Evolutionary conservation across 1,284 basidiomycete genomes (phyloP), one percentile per base, ranked within the genome.

Genomic region (Thecaphora thlaspeos): DNA sequence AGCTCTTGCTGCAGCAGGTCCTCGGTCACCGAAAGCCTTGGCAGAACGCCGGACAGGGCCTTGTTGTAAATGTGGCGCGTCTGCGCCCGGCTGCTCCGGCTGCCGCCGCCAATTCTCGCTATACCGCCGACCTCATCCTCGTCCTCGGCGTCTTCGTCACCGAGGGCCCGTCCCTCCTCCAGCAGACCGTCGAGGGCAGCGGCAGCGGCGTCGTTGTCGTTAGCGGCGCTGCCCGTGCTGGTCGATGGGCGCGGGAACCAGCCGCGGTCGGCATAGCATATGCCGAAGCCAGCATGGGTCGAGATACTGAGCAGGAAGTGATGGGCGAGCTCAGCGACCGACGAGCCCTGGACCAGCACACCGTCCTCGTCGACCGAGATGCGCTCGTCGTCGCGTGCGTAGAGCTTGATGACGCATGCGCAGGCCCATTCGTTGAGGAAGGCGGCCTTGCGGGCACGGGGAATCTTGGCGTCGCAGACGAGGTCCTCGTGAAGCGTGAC

Each of bases 231-330:
- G 26, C 26, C 26, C 26, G 26, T 11, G 26, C 26, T 11, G n/a
- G n/a, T n/a, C n/a, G n/a, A n/a, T n/a, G n/a, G 59, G 44, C 61
- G 52, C 2, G 86, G 86, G 71, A 95, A 96, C 92, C 92, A 96
- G 1, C 91, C 92, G 15, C 85, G 83, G 73, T 94, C 91, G 43
- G 82, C 84, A 79, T 94, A 96, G 75, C 91, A 95, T 21, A 96
- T 82, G 0, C 92, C 93, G 18, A 83, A 81, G 0, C 90, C 90
- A 0, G 89, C 89, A 23, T 85, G 85, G 0, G 89, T 88, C 67
- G 88, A 90, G n/a, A 91, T 84, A 10, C 88, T 88, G 40, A 94
- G 83, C 5, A 96, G 80, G 75, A 95, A 95, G 69, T 92, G 90
- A 61, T 91, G 88, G 0, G 85, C 86, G 7, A 95, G 81, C 57